Evolutionary conservation across 75 land plant species (phyloP).

Genomic region (Adiantum capillusveneris): DNA sequence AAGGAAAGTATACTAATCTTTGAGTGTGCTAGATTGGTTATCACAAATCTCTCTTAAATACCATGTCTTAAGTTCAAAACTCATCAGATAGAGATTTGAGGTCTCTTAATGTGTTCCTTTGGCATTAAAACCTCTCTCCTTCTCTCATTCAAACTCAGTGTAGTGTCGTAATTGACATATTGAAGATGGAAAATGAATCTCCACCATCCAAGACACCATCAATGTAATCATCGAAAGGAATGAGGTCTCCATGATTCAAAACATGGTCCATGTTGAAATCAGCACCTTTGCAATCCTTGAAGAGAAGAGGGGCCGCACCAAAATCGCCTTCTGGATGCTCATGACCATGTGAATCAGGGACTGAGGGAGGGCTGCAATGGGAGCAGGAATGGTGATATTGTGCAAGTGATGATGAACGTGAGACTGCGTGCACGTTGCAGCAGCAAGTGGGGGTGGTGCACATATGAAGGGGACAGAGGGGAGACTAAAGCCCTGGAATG

Average conservation of each 20-base stretch:
- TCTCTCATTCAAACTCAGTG: background rate
- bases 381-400: no score
- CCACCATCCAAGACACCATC: conserved; percentile 14
- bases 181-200: conserved; percentile 22
- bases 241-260: conserved; percentile 15
- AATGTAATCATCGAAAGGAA: conserved; percentile 21
- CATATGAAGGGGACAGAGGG: conserved; percentile 16
- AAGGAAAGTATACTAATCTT: no score
- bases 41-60: no score
- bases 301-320: conserved; percentile 6
- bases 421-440: conserved; percentile 9
- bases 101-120: no score
- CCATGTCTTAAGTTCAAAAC: no score
- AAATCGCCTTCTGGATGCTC: no score
- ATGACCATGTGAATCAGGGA: no score
- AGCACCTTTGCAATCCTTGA: conserved; percentile 14
- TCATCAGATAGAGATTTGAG: no score
- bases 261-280: conserved; percentile 8
- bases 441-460: conserved; percentile 12
- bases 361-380: background rate
- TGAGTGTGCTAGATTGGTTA: no score
- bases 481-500: conserved; percentile 19
- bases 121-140: no score
- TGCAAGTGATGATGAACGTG: no score
- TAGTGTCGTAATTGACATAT: conserved; percentile 6